Conservation (phyloP, 805 yeast genomes). For the Candida montana region DNA sequence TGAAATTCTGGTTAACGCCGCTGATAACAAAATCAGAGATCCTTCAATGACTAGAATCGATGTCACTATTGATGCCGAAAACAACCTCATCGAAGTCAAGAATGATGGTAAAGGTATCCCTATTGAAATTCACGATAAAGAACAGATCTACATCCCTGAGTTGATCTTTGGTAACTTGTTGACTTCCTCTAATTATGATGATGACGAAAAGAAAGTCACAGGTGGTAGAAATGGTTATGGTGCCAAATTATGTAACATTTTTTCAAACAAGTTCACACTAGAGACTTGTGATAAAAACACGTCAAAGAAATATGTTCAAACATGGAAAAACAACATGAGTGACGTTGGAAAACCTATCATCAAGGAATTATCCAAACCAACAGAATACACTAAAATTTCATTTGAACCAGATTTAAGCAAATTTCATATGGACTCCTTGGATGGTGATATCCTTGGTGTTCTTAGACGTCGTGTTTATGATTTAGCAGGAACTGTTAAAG, state of each 20-base stretch:
- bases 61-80: slow-evolving; percentile 74
- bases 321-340: slow-evolving; percentile 86
- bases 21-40: slow-evolving; percentile 96
- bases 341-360: slow-evolving; percentile 72
- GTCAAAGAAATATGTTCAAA: slow-evolving; percentile 65
- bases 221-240: slow-evolving; percentile 99
- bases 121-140: slow-evolving; percentile 86
- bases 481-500: slow-evolving; percentile 88
- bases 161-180: slow-evolving; percentile 91
- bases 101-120: slow-evolving; percentile 98
- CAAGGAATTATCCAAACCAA: slow-evolving; percentile 40
- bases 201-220: slow-evolving; percentile 88
- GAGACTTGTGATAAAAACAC: slow-evolving; percentile 80
- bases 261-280: slow-evolving; percentile 78
- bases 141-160: slow-evolving; percentile 90
- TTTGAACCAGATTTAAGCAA: slow-evolving; percentile 83
- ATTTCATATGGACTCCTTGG: slow-evolving; percentile 81
- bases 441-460: slow-evolving; percentile 77
- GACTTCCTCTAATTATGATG: slow-evolving; percentile 95
- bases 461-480: slow-evolving; percentile 92
- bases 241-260: slow-evolving; percentile 94
- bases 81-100: slow-evolving; percentile 68
- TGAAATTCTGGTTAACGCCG: slow-evolving; percentile 96
- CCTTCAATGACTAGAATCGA: slow-evolving; percentile 81
- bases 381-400: slow-evolving; percentile 80